Evolutionary conservation across 805 yeast species (phyloP).

Genomic region (Myxozyma sirexii): DNA sequence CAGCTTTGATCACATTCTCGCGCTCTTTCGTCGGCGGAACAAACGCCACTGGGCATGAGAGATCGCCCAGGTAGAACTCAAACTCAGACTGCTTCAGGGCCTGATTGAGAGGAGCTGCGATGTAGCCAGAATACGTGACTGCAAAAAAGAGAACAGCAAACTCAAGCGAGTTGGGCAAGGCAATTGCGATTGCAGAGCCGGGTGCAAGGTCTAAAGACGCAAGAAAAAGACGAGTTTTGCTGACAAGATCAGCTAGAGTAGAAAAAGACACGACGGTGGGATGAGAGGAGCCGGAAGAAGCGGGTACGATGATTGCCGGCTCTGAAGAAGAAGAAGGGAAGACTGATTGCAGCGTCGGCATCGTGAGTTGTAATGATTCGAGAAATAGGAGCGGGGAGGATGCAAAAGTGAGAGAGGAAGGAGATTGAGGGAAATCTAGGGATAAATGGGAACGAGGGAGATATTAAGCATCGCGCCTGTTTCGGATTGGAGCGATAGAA

Average conservation of each 20-base stretch:
- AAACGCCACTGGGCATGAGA: constrained; percentile 58
- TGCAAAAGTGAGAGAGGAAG: background rate
- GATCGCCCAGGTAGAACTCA: constrained; percentile 64
- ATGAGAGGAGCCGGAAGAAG: background rate
- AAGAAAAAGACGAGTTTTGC: constrained; percentile 17
- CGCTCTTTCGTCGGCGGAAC: constrained; percentile 56
- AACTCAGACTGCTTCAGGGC: constrained; percentile 63
- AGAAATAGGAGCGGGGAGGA: too few species aligned
- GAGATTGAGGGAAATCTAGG: background rate
- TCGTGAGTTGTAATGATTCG: background rate
- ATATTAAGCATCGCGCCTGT: too few species aligned
- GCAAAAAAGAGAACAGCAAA: constrained; percentile 60
- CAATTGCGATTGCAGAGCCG: constrained; percentile 46
- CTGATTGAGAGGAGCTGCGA: constrained; percentile 73
- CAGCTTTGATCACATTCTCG: constrained; percentile 54
- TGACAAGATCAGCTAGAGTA: constrained; percentile 9
- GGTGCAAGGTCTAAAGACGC: constrained; percentile 22
- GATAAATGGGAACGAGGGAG: background rate
- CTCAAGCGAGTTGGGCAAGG: constrained; percentile 64
- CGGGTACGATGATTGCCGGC: constrained; percentile 27
- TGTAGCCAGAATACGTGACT: constrained; percentile 55
- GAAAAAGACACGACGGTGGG: constrained; percentile 15
- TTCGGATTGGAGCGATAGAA: too few species aligned
- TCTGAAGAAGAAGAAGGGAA: background rate
- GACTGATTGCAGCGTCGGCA: constrained; percentile 21